phyloP scores from a whole-genome alignment of 352 stramenopile genomes.

The Globisporangium middletonii region DNA sequence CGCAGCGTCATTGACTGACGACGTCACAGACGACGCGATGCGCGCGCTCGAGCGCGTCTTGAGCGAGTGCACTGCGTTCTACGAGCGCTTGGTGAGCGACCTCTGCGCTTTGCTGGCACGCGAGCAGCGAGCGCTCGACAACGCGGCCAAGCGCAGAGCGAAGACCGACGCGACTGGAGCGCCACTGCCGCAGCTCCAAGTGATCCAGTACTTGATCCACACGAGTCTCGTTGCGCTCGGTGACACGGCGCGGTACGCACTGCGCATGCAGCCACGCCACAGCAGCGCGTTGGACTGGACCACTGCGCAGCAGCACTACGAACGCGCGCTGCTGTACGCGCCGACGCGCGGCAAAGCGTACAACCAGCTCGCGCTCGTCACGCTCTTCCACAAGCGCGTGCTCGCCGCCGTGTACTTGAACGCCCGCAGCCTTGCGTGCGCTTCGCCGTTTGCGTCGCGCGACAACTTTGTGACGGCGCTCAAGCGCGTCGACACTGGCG shows the following conservation, averaged over 20 bases:
- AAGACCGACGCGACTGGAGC: neutral
- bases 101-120: neutral
- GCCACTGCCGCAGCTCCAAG: conserved; percentile 8
- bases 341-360: conserved; percentile 50
- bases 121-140: neutral
- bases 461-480: conserved; percentile 37
- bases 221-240: conserved; percentile 40
- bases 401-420: conserved; percentile 42
- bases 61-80: conserved; percentile 10
- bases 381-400: conserved; percentile 24
- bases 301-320: conserved; percentile 25
- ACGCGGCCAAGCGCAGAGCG: neutral
- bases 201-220: conserved; percentile 29
- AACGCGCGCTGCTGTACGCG: conserved; percentile 24
- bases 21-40: neutral
- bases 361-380: conserved; percentile 50
- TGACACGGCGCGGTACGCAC: conserved; percentile 36
- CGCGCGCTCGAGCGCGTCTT: conserved; percentile 5
- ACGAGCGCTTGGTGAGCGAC: conserved; percentile 4
- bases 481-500: conserved; percentile 1
- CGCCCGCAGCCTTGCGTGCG: conserved; percentile 32
- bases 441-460: conserved; percentile 28
- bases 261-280: conserved; percentile 16
- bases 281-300: conserved; percentile 22
- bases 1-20: conserved; percentile 9